Evolutionary conservation across 306 rosid genomes (phyloP).

Genomic region (Inga laurina): DNA sequence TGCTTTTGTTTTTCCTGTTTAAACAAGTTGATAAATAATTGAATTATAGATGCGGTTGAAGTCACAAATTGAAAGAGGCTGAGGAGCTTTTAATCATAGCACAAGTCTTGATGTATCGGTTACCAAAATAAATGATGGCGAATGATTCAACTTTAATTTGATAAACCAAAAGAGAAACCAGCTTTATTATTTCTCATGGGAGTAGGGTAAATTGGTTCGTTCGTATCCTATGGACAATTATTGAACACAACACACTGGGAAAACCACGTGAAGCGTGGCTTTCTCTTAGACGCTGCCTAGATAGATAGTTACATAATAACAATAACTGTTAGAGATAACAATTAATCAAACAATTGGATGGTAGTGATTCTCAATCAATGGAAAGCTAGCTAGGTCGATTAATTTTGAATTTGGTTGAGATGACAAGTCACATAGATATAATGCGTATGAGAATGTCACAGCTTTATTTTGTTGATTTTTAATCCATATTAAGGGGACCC

Average conservation of each 20-base stretch:
- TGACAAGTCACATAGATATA: background rate
- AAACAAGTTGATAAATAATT: background rate
- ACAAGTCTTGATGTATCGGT: background rate
- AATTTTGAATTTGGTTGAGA: conserved; percentile 21
- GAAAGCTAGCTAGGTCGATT: background rate
- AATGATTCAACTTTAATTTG: background rate
- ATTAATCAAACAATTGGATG: background rate
- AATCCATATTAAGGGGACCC: conserved; percentile 22
- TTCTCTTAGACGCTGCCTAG: background rate
- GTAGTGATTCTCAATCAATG: background rate
- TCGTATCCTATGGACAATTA: background rate
- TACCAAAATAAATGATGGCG: background rate
- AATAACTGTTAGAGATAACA: background rate
- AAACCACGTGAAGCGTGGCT: background rate
- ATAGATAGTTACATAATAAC: conserved; percentile 15
- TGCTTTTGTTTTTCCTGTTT: background rate
- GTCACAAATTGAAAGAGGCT: background rate
- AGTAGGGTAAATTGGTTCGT: background rate
- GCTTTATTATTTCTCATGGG: background rate
- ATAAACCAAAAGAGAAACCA: background rate
- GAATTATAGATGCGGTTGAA: background rate
- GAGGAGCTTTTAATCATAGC: background rate
- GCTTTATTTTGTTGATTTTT: conserved; percentile 30
- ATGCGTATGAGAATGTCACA: background rate
- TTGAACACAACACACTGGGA: background rate